phyloP scores from a whole-genome alignment of 257 asterid genomes.

The Gentiana macrophylla region DNA sequence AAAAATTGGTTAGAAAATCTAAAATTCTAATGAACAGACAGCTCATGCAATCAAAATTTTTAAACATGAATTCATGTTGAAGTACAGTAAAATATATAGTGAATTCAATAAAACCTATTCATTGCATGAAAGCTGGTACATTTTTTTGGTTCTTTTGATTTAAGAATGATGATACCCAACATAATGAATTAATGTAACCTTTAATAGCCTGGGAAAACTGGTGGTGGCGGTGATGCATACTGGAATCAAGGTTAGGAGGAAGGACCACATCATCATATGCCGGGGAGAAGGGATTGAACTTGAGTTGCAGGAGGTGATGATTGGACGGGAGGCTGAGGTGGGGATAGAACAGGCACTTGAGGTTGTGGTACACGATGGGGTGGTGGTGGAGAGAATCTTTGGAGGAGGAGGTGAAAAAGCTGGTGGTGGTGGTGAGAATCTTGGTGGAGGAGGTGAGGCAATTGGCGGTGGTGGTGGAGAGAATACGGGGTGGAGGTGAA shows the following conservation, averaged over 20 bases:
- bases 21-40: no score
- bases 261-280: conserved; percentile 10
- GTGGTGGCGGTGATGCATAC: conserved; percentile 76
- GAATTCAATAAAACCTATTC: no score
- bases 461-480: conserved; percentile 19
- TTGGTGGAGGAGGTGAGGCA: conserved; percentile 15
- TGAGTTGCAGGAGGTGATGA: conserved; percentile 16
- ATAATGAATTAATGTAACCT: neutral
- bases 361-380: neutral
- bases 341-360: neutral
- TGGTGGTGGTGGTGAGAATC: conserved; percentile 10
- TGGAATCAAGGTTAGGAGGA: conserved; percentile 36
- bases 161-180: no score
- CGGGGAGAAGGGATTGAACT: conserved; percentile 29
- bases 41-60: no score
- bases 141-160: neutral
- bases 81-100: no score
- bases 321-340: neutral
- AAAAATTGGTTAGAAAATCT: no score
- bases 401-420: conserved; percentile 10
- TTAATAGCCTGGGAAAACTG: conserved; percentile 55
- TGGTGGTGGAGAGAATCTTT: conserved; percentile 10
- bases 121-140: neutral
- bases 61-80: no score
- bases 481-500: conserved; percentile 2